phyloP scores from a whole-genome alignment of 441 rosid genomes.

The Brassica balearica region DNA sequence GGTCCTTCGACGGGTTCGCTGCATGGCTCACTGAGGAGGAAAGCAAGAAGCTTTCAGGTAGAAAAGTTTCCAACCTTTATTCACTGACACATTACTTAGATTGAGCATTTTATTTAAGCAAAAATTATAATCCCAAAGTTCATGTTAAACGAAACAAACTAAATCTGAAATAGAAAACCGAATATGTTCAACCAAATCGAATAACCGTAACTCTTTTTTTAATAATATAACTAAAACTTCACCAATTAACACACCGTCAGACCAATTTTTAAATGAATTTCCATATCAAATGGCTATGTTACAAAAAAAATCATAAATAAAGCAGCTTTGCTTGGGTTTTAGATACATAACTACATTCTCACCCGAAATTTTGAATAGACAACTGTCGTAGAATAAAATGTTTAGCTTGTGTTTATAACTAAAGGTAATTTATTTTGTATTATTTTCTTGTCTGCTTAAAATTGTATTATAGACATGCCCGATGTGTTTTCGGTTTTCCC shows the following conservation, averaged over 20 bases:
- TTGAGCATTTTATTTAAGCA: not conserved
- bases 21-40: conserved; percentile 36
- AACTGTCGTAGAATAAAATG: not conserved
- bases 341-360: not conserved
- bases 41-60: conserved; percentile 32
- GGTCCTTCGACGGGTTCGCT: conserved; percentile 21
- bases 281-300: not conserved
- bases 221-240: not conserved
- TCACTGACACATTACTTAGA: not conserved
- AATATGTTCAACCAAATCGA: not conserved
- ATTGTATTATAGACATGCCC: conserved; percentile 25
- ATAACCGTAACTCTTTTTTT: not conserved
- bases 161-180: not conserved
- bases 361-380: not conserved
- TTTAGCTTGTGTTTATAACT: not conserved
- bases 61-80: not conserved
- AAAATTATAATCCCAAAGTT: not conserved
- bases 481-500: conserved; percentile 20
- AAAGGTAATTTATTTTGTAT: not conserved
- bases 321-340: conserved; percentile 2
- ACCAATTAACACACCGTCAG: not conserved
- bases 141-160: not conserved
- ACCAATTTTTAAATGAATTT: not conserved
- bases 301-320: not conserved
- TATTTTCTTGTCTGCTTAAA: conserved; percentile 16